Base-by-base conservation (phyloP, 1,284 basidiomycete species). In the Schizopora paradoxa region DNA sequence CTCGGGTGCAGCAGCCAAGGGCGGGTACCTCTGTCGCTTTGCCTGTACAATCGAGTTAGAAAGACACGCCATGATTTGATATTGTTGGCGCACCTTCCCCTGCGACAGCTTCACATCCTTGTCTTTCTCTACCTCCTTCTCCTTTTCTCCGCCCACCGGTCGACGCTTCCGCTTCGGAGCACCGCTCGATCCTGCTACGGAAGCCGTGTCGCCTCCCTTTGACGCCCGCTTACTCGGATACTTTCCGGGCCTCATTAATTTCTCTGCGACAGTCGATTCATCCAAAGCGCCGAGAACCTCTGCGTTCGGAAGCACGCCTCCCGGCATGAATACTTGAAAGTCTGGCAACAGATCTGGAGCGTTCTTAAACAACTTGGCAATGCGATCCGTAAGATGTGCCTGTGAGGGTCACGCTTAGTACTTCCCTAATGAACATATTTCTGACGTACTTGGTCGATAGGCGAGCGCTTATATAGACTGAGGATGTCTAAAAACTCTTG, bases 401-500 rank as follows among this genome's bases (percentile, higher is more conserved):
- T 87, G 53, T 6, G 45, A 48, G 23, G 42, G 46, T 32, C 41
- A 41, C 25, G 43, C 31, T 18, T 42, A 45, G 28, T 45, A 55
- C 67, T 67, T 36, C 52, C 21, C 5, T n/a, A 27, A 28, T 38
- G 28, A 43, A 39, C 19, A 11, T 28, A 76, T 77, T 29, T 71
- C 69, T 73, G 71, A 50, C 82, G 73, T 64, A 90, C 89, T 66
- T 95, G 81, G 65, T 91, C 90, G 53, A 73, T 73, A 11, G 69
- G 63, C 41, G 73, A 72, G 2, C 72, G 67, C 47, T 68, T 67
- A 43, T 76, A 69, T 42, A 79, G 76, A 2, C 91, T 87, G 23
- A 98, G 68, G 52, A 97, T 92, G 66, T 95, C 91, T 48, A 98
- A 69, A 66, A 99, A 98, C 58, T 90, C 84, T 59, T 89, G 86